Percentiles rank a stretch among this genome's conserved stretches.
phyloP scores from a whole-genome alignment of 2,329 filamentous ascomycete genomes.

The Didymella pinodella region DNA sequence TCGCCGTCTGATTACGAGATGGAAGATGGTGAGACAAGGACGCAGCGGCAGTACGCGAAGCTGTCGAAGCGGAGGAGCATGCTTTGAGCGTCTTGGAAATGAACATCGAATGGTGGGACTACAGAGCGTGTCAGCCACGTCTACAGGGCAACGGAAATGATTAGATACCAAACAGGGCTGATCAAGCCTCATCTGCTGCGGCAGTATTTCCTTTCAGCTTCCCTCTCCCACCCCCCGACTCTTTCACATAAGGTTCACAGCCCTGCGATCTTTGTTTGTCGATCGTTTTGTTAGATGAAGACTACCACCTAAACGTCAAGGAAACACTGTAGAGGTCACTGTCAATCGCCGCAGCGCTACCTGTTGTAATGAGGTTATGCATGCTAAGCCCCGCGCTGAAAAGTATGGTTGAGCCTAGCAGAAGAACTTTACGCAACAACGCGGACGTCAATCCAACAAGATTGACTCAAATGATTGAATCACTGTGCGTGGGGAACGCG shows the following conservation, averaged over 20 bases:
- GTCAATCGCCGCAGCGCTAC: no score
- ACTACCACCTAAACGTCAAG: neutral
- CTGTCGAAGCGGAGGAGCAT: constrained; percentile 50
- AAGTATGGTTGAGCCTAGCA: no score
- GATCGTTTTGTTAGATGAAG: neutral
- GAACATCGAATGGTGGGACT: neutral
- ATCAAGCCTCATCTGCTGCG: neutral
- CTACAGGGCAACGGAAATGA: neutral
- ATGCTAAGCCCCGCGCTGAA: no score
- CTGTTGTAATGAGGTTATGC: no score
- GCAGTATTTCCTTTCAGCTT: neutral
- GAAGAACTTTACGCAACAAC: no score
- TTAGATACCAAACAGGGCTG: neutral
- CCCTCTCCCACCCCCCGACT: neutral
- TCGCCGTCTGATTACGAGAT: constrained; percentile 39
- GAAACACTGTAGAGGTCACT: no score
- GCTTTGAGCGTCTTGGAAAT: constrained; percentile 30
- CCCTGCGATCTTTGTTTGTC: neutral
- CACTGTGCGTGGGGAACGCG: no score
- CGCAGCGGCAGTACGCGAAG: constrained; percentile 45
- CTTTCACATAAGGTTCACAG: neutral
- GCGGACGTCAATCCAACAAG: no score
- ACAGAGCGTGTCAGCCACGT: neutral
- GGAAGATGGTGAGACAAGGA: constrained; percentile 45
- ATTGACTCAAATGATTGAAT: no score